Base-by-base conservation (phyloP, 108 stramenopile genomes). In the Cyclotella distinguenda region DNA sequence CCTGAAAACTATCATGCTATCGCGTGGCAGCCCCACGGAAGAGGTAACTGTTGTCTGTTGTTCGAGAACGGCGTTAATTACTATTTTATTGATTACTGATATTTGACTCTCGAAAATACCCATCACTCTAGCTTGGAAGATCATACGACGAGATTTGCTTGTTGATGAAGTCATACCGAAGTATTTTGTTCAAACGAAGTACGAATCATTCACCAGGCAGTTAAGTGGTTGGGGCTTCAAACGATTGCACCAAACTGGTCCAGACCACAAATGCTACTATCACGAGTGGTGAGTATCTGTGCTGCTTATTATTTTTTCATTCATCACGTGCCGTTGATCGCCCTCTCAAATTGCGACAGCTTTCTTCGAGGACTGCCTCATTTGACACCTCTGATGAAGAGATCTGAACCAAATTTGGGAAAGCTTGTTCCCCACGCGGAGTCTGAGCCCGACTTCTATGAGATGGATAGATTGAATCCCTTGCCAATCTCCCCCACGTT, bases 111-210 rank as follows among this genome's bases (percentile, higher is more conserved):
- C n/a, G n/a, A n/a, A n/a, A n/a, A n/a, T n/a, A n/a, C n/a, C n/a
- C n/a, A n/a, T n/a, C n/a, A n/a, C n/a, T n/a, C n/a, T n/a, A n/a
- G n/a, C n/a, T n/a, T n/a, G n/a, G n/a, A n/a, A n/a, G n/a, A n/a
- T n/a, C n/a, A n/a, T n/a, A n/a, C n/a, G n/a, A n/a, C n/a, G n/a
- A n/a, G n/a, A n/a, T n/a, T n/a, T 2, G 18, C 6, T 48, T 1
- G 4, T 48, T 2, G 18, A 18, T 18, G 67, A 71, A 35, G 72
- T 87, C 50, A 70, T 82, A 21, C 79, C 86, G 2, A 48, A 56
- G 26, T 82, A 60, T 30, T 84, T 87, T 50, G 69, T 63, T 42
- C 81, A 82, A 40, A 79, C 77, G 19, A 74, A 70, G 22, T 78
- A 70, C 25, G 70, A 75, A 49, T n/a, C n/a, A n/a, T n/a, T n/a